A percentile compares a stretch with the other conserved stretches of the same genome.
Conservation (phyloP, 1,139 yeast genomes). For the Geotrichum phurueaensis region DNA sequence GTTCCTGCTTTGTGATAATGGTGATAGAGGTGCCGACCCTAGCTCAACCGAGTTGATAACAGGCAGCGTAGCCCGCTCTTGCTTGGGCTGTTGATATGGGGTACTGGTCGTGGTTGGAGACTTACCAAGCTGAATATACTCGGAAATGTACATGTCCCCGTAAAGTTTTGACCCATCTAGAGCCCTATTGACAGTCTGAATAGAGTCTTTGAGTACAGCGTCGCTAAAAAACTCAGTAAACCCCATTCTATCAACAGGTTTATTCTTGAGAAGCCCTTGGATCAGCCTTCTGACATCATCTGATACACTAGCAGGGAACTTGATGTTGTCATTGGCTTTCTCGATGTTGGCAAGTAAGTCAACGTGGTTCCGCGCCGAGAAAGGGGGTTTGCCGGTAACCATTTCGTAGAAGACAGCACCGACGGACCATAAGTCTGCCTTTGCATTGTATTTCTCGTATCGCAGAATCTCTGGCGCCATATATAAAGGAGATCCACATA, state of each 20-base stretch:
- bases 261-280: slow-evolving; percentile 67
- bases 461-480: slow-evolving; percentile 97
- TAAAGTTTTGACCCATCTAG: slow-evolving; percentile 66
- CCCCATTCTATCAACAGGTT: slow-evolving; percentile 81
- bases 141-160: slow-evolving; percentile 76
- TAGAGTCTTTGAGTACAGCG: slow-evolving; percentile 45
- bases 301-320: slow-evolving; percentile 58
- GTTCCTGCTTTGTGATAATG: slow-evolving; percentile 1
- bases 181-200: slow-evolving; percentile 48
- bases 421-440: slow-evolving; percentile 96
- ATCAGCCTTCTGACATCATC: slow-evolving; percentile 65
- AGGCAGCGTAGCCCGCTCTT: not conserved
- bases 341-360: slow-evolving; percentile 83
- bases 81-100: not conserved
- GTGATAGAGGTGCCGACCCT: not conserved
- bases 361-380: slow-evolving; percentile 85
- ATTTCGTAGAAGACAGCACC: slow-evolving; percentile 94
- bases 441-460: slow-evolving; percentile 92
- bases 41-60: not conserved
- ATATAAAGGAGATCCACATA: slow-evolving; percentile 93
- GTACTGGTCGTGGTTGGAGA: not conserved
- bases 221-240: slow-evolving; percentile 74
- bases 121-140: slow-evolving; percentile 44
- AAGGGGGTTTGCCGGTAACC: slow-evolving; percentile 94
- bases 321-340: slow-evolving; percentile 66